A percentile compares a stretch with the other conserved stretches of the same genome.
Evolutionary conservation across 2,329 filamentous ascomycete genomes (phyloP).

Genomic region (Tolypocladium endophyticum): DNA sequence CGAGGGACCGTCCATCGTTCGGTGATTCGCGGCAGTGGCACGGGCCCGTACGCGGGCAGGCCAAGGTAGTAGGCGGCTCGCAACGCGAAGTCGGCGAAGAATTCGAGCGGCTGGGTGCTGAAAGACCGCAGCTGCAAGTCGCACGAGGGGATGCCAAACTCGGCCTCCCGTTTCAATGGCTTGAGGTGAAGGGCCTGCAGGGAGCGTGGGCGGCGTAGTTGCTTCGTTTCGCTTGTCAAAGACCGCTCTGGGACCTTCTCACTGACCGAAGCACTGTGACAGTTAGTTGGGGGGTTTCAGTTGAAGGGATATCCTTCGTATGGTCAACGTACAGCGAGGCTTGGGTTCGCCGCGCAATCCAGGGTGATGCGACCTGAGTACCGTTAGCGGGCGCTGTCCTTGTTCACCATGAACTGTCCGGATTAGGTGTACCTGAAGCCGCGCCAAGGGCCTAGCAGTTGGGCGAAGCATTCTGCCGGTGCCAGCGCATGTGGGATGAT

Average conservation of each 20-base stretch:
- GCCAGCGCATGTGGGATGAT: conserved; percentile 5
- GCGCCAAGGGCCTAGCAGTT: conserved; percentile 13
- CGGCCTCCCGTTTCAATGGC: conserved; percentile 64
- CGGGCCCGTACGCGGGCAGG: conserved; percentile 74
- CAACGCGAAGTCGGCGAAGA: conserved; percentile 89
- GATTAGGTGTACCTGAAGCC: conserved; percentile 11
- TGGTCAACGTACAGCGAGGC: conserved; percentile 1
- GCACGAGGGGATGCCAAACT: conserved; percentile 73
- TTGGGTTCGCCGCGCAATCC: not conserved
- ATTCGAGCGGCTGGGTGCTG: conserved; percentile 79
- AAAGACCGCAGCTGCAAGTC: conserved; percentile 91
- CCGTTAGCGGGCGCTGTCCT: not conserved
- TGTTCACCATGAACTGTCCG: not conserved
- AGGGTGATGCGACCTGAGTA: conserved; percentile 1
- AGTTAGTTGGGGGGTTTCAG: not conserved
- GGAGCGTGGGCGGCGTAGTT: conserved; percentile 57
- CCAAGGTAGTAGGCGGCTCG: conserved; percentile 90
- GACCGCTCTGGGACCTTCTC: not conserved
- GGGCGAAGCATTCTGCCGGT: conserved; percentile 19
- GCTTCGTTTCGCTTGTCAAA: not conserved
- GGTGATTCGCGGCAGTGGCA: conserved; percentile 74
- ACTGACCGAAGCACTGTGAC: not conserved
- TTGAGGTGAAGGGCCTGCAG: conserved; percentile 80
- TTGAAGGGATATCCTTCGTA: not conserved
- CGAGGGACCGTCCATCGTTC: conserved; percentile 92